Conservation (phyloP, 1,284 basidiomycete genomes). For the Leucoagaricus sp. region DNA sequence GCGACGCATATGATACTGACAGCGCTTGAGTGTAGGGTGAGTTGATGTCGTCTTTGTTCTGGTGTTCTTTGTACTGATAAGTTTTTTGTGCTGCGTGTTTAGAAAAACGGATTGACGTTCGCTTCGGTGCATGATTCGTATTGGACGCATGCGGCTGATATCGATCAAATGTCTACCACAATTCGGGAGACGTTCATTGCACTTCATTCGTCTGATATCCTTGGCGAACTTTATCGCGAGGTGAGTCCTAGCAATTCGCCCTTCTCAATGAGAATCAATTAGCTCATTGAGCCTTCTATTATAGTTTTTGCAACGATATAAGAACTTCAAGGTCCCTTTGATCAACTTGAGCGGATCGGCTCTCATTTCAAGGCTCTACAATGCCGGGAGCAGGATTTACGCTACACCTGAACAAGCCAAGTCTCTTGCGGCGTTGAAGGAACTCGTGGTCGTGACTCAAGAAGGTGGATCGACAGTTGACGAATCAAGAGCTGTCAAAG, state of each 20-base stretch:
- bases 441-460: conserved; percentile 34
- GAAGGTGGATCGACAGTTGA: conserved; percentile 23
- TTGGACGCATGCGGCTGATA: conserved; percentile 93
- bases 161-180: conserved; percentile 88
- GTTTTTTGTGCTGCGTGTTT: neutral
- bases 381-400: conserved; percentile 44
- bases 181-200: conserved; percentile 95
- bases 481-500: conserved; percentile 19
- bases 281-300: neutral
- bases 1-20: conserved; percentile 99
- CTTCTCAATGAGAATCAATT: neutral
- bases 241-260: conserved; percentile 33
- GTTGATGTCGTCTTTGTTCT: conserved; percentile 26
- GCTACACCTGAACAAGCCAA: conserved; percentile 42
- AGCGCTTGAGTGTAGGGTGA: conserved; percentile 85
- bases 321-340: conserved; percentile 74
- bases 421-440: conserved; percentile 30
- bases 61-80: neutral
- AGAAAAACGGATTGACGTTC: conserved; percentile 79
- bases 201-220: conserved; percentile 86
- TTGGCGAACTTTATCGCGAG: conserved; percentile 62
- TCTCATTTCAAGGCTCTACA: conserved; percentile 39
- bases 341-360: conserved; percentile 39
- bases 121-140: conserved; percentile 99
- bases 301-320: conserved; percentile 81